These are phyloP conservation scores for Onygenales sp. DNA, from an alignment of 2,329 filamentous ascomycete species.

Conservation along the genomic window DNA sequence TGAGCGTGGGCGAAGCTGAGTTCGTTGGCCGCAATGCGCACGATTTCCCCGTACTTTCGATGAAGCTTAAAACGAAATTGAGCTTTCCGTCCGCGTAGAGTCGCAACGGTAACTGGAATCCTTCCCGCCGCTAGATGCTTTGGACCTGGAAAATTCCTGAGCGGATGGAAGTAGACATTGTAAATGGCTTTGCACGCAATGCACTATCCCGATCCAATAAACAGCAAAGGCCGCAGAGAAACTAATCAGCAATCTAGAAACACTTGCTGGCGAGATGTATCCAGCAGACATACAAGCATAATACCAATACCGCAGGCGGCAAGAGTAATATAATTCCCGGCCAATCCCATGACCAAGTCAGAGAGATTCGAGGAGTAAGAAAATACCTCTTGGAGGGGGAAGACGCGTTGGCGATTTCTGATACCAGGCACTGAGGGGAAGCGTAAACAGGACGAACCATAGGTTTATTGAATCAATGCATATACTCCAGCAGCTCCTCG, in stretches of 20 bases:
- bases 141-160: conserved; percentile 17
- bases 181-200: conserved; percentile 10
- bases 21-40: conserved; percentile 21
- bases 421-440: too few relatives aligned
- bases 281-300: neutral
- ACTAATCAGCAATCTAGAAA: neutral
- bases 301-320: neutral
- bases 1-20: conserved; percentile 16
- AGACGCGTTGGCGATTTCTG: too few relatives aligned
- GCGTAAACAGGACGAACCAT: too few relatives aligned
- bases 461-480: too few relatives aligned
- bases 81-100: conserved; percentile 2
- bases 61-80: conserved; percentile 14
- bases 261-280: neutral
- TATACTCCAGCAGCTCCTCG: too few relatives aligned
- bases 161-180: conserved; percentile 17
- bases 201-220: neutral
- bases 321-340: neutral
- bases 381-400: too few relatives aligned
- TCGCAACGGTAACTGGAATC: conserved; percentile 6
- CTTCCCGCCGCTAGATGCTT: conserved; percentile 10
- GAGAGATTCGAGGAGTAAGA: neutral
- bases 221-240: neutral
- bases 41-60: conserved; percentile 18
- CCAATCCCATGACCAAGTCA: neutral